Evolutionary conservation across 1,284 basidiomycete species (phyloP), one percentile per base, ranked within the genome.

Genomic region (Cutaneotrichosporon cavernicola): DNA sequence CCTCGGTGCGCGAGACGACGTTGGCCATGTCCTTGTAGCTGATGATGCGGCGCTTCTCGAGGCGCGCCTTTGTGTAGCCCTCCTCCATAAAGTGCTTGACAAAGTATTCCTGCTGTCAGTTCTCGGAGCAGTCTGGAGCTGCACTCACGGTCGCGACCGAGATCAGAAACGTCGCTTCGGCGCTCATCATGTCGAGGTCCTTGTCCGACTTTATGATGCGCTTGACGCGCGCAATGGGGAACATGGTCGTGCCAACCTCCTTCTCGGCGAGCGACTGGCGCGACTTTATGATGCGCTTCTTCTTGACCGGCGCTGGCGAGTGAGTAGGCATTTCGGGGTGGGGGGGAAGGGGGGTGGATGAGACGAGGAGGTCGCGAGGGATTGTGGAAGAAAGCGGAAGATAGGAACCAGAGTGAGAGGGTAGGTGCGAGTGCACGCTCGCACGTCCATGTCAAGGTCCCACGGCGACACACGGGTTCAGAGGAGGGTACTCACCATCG

Each of bases 181-280:
- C 76, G 26, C 71, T 76, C 73, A 81, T 80, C 69, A 79, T 76
- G 51, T 79, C 76, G 63, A 82, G 65, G 22, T 83, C 82, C 65
- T 80, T 79, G 70, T 83, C 82, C 10, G 81, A 79, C 65, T 82
- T 82, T 69, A 82, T 74, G 65, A 83, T 81, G 67, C 73, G 72
- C 68, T 81, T 79, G 13, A 83, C 73, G 36, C 81, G 72, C n/a
- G 76, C 70, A 7, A 78, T 71, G 8, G 81, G 81, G 60, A 82
- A 76, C 6, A 77, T 68, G 4, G 80, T 80, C 36, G 76, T 80
- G 31, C 81, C 81, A 1, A 66, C 61, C 51, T 70, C 66, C 69
- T 79, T 79, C 64, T 79, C 78, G 26, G 76, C 69, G 10, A 79
- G 63, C 2, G 74, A 76, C 70, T 78, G 75, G 43, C 77, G 74